Evolutionary conservation across 2,329 filamentous ascomycete genomes (phyloP).

Genomic region (Aspergillus sp.): DNA sequence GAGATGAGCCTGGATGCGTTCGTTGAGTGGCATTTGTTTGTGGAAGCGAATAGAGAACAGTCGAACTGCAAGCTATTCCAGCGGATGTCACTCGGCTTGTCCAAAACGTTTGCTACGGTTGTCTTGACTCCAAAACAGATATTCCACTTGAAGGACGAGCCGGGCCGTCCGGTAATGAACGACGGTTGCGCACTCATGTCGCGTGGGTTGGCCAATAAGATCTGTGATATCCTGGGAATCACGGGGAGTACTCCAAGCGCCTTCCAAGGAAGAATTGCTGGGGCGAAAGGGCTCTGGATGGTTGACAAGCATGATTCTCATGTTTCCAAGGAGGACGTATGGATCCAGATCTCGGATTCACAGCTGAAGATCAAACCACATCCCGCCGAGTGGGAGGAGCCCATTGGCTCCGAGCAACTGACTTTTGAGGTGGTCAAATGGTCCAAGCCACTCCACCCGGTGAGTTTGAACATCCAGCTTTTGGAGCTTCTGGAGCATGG

Average conservation of each 20-base stretch:
- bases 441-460: conserved; percentile 44
- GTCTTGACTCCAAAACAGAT: conserved; percentile 37
- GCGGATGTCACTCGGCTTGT: conserved; percentile 43
- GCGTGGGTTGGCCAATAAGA: conserved; percentile 45
- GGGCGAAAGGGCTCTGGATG: conserved; percentile 63
- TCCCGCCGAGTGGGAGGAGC: conserved; percentile 30
- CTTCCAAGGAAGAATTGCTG: conserved; percentile 59
- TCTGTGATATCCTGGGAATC: conserved; percentile 47
- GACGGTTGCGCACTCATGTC: conserved; percentile 58
- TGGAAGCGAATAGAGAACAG: conserved; percentile 34
- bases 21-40: conserved; percentile 48
- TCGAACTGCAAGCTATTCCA: conserved; percentile 47
- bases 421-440: conserved; percentile 57
- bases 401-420: conserved; percentile 44
- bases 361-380: conserved; percentile 57
- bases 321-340: conserved; percentile 34
- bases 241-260: conserved; percentile 46
- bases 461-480: conserved; percentile 54
- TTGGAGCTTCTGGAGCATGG: conserved; percentile 56
- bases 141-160: conserved; percentile 30
- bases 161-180: conserved; percentile 41
- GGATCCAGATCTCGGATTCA: conserved; percentile 58
- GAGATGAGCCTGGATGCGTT: conserved; percentile 39
- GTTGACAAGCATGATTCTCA: conserved; percentile 43
- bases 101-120: conserved; percentile 43